phyloP scores from a whole-genome alignment of 257 asterid genomes.

The Rauvolfia tetraphylla region DNA sequence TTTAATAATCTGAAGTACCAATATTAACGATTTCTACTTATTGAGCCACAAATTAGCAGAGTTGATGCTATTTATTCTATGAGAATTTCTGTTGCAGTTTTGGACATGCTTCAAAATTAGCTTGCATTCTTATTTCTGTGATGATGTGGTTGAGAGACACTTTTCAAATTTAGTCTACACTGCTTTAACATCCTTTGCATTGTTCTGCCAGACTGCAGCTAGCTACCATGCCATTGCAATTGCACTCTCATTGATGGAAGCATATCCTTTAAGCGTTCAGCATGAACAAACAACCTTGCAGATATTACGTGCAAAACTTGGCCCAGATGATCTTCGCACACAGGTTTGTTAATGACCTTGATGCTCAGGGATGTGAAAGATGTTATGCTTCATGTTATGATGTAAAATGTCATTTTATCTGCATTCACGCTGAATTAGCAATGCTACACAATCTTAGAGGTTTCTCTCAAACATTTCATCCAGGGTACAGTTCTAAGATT shows the following conservation, averaged over 20 bases:
- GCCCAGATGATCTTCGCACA: conserved; percentile 91
- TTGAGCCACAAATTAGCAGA: neutral
- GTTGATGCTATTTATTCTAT: neutral
- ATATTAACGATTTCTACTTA: neutral
- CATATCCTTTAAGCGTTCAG: conserved; percentile 91
- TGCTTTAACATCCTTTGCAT: conserved; percentile 15
- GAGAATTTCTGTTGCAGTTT: neutral
- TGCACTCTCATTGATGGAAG: conserved; percentile 96
- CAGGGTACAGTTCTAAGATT: neutral
- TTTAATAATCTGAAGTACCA: neutral
- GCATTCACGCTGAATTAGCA: neutral
- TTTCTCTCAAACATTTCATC: conserved; percentile 7
- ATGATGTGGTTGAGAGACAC: neutral
- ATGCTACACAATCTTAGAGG: neutral
- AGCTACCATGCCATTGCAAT: conserved; percentile 96
- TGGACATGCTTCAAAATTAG: neutral
- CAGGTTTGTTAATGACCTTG: conserved; percentile 48
- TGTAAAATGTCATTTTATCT: neutral
- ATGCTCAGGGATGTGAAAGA: neutral
- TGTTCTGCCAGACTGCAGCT: conserved; percentile 75
- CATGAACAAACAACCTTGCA: conserved; percentile 91
- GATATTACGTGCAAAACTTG: conserved; percentile 83
- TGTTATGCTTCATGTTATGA: neutral
- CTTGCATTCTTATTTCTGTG: neutral
- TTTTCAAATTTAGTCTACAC: neutral